Conservation (phyloP, 257 asterid genomes). For the Salvia miltiorrhiza region DNA sequence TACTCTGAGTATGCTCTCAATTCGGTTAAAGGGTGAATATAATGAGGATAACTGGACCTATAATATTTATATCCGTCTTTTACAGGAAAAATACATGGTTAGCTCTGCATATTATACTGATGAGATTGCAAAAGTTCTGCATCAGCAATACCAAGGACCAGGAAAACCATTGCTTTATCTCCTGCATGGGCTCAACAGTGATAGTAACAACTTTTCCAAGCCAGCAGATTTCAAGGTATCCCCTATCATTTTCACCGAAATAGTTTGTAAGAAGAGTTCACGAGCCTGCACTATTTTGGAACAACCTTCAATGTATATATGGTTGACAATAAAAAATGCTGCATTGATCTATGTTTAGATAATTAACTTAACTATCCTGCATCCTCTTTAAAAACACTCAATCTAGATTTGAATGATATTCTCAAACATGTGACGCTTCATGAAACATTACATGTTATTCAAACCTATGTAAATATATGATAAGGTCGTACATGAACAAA, state of each 20-base stretch:
- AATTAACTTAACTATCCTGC: neutral
- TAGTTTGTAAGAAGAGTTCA: slow-evolving; percentile 6
- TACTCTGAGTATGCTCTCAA: slow-evolving; percentile 13
- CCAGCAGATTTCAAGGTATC: slow-evolving; percentile 89
- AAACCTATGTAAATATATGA: neutral
- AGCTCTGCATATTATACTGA: slow-evolving; percentile 57
- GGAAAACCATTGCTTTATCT: slow-evolving; percentile 81
- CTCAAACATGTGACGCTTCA: neutral
- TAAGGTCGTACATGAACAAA: neutral
- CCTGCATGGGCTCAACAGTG: slow-evolving; percentile 89
- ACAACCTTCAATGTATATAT: neutral
- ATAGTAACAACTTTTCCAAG: slow-evolving; percentile 72
- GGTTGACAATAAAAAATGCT: neutral
- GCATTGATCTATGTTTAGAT: neutral
- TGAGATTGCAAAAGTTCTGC: slow-evolving; percentile 66
- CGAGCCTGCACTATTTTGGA: slow-evolving; percentile 1
- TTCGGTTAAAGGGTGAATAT: neutral
- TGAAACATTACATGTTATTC: neutral
- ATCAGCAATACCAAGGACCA: slow-evolving; percentile 50
- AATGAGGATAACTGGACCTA: slow-evolving; percentile 10
- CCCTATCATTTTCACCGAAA: slow-evolving; percentile 6
- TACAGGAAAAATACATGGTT: slow-evolving; percentile 80
- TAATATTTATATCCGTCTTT: slow-evolving; percentile 26
- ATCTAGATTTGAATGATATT: slow-evolving; percentile 1
- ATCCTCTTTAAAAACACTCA: neutral